Percentiles rank a stretch among this genome's conserved stretches.
phyloP scores from a whole-genome alignment of 768 basidiomycete species.

The Russula emetica region DNA sequence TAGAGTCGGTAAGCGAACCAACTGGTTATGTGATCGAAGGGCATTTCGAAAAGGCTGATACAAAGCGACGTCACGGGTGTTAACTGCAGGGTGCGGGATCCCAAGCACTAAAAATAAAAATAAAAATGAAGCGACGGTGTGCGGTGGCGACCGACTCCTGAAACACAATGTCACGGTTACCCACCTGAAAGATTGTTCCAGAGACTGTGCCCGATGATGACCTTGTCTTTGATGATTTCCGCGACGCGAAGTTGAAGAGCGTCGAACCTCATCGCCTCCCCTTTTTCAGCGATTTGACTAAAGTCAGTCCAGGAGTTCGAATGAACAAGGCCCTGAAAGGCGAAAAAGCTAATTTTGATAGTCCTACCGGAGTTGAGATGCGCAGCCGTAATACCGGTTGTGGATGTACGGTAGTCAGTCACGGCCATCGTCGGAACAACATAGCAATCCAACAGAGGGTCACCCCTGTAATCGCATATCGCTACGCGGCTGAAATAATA shows the following conservation, averaged over 20 bases:
- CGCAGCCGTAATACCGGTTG: conserved; percentile 50
- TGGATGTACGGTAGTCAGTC: conserved; percentile 66
- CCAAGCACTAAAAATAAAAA: conserved; percentile 54
- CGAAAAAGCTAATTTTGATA: neutral
- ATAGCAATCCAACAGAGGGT: conserved; percentile 55
- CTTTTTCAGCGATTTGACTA: conserved; percentile 34
- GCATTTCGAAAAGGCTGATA: conserved; percentile 79
- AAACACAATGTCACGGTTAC: conserved; percentile 25
- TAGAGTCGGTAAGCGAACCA: conserved; percentile 71
- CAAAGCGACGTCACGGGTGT: conserved; percentile 75
- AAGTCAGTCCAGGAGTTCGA: neutral
- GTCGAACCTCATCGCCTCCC: conserved; percentile 51
- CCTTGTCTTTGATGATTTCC: conserved; percentile 60
- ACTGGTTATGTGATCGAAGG: conserved; percentile 58
- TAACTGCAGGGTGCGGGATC: conserved; percentile 72
- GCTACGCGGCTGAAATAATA: conserved; percentile 40
- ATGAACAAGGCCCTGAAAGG: neutral
- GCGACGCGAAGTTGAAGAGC: conserved; percentile 65
- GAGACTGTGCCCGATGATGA: conserved; percentile 70
- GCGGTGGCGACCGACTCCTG: conserved; percentile 2
- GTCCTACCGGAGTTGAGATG: conserved; percentile 41
- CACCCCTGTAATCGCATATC: conserved; percentile 43
- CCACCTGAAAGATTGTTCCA: conserved; percentile 80
- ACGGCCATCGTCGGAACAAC: conserved; percentile 64
- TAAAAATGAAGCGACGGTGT: conserved; percentile 23